Evolutionary conservation across 164 flowering plant species (phyloP), one percentile per base, ranked within the genome.

Genomic region (Aristolochia fimbriata): DNA sequence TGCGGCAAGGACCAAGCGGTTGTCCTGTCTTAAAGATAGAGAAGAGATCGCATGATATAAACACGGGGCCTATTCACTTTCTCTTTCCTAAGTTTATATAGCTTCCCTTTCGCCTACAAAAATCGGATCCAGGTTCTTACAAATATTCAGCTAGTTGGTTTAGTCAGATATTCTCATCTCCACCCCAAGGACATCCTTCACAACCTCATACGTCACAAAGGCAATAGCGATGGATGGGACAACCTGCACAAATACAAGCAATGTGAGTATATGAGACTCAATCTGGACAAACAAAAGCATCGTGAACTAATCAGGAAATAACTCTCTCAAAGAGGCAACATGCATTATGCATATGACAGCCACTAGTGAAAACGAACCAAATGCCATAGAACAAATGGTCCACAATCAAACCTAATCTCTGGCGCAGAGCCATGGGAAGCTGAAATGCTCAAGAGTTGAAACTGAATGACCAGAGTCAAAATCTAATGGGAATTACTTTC

Each of bases 221-320:
- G 98, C 95, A 76, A 91, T 86, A 10, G 98, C 88, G 41, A 91
- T 91, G 12, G 98, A 91, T 53, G 98, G 98, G n/a, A 91, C 98
- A 70, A 91, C 98, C 98, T 91, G 70, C 51, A 62, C 3, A 45
- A 55, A 51, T 9, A 49, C 16, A 1, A 62, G 4, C 10, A 37
- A 3, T 37, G 10, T 37, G 43, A 37, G 43, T 37, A 37, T 37
- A 37, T 37, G 7, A 37, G 43, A 37, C 43, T 37, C n/a, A n/a
- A n/a, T n/a, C n/a, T 37, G 43, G 9, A 37, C 11, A 7, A 37
- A 37, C 10, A 7, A 37, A 37, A 37, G 43, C 9, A 10, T 37
- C 10, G 9, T 37, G 10, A 10, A 37, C 43, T 37, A 37, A 1
- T 10, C 11, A 37, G 43, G 43, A 37, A 37, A 37, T 37, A 37